These are phyloP conservation scores for Phaeotremella skinneri DNA, from an alignment of 768 basidiomycete genomes.

Conservation along the genomic window DNA sequence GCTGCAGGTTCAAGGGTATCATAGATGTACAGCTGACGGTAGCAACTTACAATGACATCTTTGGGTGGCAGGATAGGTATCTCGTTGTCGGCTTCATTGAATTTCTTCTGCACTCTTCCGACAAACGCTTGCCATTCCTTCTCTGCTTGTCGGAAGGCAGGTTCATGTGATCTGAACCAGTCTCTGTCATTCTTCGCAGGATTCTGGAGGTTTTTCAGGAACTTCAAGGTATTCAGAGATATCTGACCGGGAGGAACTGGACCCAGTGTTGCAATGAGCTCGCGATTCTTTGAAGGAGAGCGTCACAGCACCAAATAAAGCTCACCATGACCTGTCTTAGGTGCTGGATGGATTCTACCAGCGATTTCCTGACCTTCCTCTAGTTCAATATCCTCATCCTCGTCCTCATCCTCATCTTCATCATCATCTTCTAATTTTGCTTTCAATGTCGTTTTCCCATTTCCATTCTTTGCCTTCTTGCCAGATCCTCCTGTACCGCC, in stretches of 20 bases:
- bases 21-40: not conserved
- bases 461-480: conserved; percentile 14
- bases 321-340: conserved; percentile 74
- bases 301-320: conserved; percentile 13
- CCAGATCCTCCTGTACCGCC: conserved; percentile 7
- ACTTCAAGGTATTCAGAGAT: conserved; percentile 79
- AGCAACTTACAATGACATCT: conserved; percentile 64
- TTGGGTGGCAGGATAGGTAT: conserved; percentile 85
- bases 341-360: conserved; percentile 74
- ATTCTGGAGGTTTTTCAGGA: conserved; percentile 66
- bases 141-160: conserved; percentile 76
- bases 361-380: conserved; percentile 49
- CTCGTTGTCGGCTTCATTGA: conserved; percentile 73
- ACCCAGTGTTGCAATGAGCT: not conserved
- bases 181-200: conserved; percentile 75
- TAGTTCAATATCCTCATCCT: conserved; percentile 43
- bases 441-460: conserved; percentile 4
- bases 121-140: conserved; percentile 86
- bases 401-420: conserved; percentile 31
- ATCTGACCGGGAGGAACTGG: conserved; percentile 79
- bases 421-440: conserved; percentile 28
- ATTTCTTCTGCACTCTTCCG: conserved; percentile 64
- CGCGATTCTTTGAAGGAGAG: not conserved
- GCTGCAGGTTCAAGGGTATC: not conserved
- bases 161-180: conserved; percentile 83